Base-by-base conservation (phyloP, 129 eudicot species). In the Apium graveolens region DNA sequence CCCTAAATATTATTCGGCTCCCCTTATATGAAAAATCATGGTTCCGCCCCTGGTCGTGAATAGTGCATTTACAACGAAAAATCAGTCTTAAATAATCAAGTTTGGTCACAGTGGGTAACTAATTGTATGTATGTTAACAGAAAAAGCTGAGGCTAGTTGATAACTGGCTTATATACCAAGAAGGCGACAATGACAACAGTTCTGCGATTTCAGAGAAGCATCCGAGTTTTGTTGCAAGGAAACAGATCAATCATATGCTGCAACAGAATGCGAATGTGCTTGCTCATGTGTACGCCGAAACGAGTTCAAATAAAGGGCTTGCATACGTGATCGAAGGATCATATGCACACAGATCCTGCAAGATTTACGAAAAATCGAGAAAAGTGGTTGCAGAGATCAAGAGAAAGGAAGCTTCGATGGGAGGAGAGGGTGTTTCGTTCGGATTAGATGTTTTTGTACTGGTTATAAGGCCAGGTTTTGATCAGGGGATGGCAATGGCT, bases 371-470 rank as follows among this genome's bases (percentile, higher is more conserved):
- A 60, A 86, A 82, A 9, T 85, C 92, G 13, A 88, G 87, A 78
- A 87, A 63, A 26, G 77, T 88, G 13, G 93, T 95, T 42, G 98
- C 84, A 4, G 97, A 95, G 85, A 90, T 95, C 43, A 88, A 78
- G 86, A 90, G 79, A 83, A 95, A 95, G 83, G 93, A 88, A 63
- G 90, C 86, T 2, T 39, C 16, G 0, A 74, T 77, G 32, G 82
- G 83, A 73, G 91, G 77, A 26, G 77, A 49, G 18, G 60, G 90
- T 11, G 89, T 84, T 14, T 90, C 94, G 13, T 91, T 82, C 12
- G 98, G 97, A 75, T 73, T 76, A 4, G 98, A 95, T 66, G 97
- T 95, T 39, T 95, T 95, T 69, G 79, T 84, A 14, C 88, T 91
- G 86, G 51, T 87, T 35, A 86, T 87, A 55, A 68, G 82, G 81